Base-by-base conservation (phyloP, 139 green algal species). In the Raphidocelis subcapitata region DNA sequence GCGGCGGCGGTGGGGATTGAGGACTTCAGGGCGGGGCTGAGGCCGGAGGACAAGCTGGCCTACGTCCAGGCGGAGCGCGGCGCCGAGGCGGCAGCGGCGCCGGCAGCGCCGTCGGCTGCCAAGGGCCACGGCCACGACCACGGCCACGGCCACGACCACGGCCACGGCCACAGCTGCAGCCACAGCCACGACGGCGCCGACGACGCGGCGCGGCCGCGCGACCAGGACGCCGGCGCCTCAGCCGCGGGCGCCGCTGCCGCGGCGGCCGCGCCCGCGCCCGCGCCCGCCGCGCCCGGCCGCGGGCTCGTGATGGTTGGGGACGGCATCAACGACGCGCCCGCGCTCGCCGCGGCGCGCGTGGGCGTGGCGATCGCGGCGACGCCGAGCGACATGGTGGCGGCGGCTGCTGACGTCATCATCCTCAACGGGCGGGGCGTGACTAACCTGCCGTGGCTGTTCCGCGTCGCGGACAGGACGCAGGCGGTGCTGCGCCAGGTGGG, bases 281-380 rank as follows among this genome's bases (percentile, higher is more conserved):
- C 47, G 44, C 62, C 15, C 10, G n/a, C 12, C 32, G 10, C 26
- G 5, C 33, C 56, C 23, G 49, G 51, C 8, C 66, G 29, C 20
- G 81, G 81, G 0, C 80, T 97, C 57, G 62, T 94, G 44, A 96
- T 97, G 91, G 86, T 94, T 44, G 90, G 88, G 0, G 90, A 94
- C 68, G 90, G 90, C 31, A 85, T 94, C 56, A 94, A 94, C 62
- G 90, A 94, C 64, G 84, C 89, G 3, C 85, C 90, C 3, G 90
- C 90, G 0, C 77, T 94, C n/a, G 87, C 85, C 26, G 79, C 88
- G 4, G 86, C 90, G 1, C 79, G 88, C 67, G 89, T 76, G 36
- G 92, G 82, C 49, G 76, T 95, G 5, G 90, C 86, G 2, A 86
- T 96, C 4, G 85, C 89, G 0, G 70, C 65, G 23, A 85, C 84